These are phyloP conservation scores for Umbilicaria muhlenbergii DNA, from an alignment of 495 filamentous ascomycete genomes.

Conservation along the genomic window DNA sequence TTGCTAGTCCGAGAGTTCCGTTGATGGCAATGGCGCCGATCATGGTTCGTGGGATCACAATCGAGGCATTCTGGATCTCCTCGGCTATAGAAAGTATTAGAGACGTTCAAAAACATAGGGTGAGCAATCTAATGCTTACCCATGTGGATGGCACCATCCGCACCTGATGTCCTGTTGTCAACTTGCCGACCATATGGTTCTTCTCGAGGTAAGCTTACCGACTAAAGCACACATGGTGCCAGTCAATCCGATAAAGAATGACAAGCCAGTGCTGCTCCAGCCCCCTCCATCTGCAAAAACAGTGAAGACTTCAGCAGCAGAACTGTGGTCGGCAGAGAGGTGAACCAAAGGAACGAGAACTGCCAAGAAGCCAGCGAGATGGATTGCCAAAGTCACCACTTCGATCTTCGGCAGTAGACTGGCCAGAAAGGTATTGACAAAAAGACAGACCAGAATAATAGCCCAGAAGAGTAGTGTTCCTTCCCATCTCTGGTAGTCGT, in stretches of 20 bases:
- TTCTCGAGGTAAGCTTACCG: slow-evolving; percentile 12
- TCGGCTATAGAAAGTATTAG: slow-evolving; percentile 12
- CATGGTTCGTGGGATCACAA: slow-evolving; percentile 18
- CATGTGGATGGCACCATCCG: slow-evolving; percentile 20
- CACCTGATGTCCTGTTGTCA: slow-evolving; percentile 7
- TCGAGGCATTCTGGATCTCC: slow-evolving; percentile 16
- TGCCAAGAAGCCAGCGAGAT: slow-evolving; percentile 31
- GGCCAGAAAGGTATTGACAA: slow-evolving; percentile 25
- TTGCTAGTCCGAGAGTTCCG: slow-evolving; percentile 15
- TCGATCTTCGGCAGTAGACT: slow-evolving; percentile 28
- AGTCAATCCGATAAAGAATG: slow-evolving; percentile 21
- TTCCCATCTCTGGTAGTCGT: slow-evolving; percentile 23
- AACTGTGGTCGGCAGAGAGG: slow-evolving; percentile 14
- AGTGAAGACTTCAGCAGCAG: slow-evolving; percentile 17
- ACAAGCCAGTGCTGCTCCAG: slow-evolving; percentile 20
- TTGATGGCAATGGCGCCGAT: slow-evolving; percentile 16
- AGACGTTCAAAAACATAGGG: too few relatives aligned
- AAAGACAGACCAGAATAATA: slow-evolving; percentile 8
- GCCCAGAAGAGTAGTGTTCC: slow-evolving; percentile 28
- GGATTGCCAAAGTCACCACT: slow-evolving; percentile 25
- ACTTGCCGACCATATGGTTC: slow-evolving; percentile 5
- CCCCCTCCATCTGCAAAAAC: slow-evolving; percentile 21
- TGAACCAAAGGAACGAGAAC: slow-evolving; percentile 26
- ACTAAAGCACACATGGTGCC: slow-evolving; percentile 16
- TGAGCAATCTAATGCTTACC: too few relatives aligned